These are phyloP conservation scores for Penicillium psychrofluorescens DNA, from an alignment of 495 filamentous ascomycete genomes.

Conservation along the genomic window DNA sequence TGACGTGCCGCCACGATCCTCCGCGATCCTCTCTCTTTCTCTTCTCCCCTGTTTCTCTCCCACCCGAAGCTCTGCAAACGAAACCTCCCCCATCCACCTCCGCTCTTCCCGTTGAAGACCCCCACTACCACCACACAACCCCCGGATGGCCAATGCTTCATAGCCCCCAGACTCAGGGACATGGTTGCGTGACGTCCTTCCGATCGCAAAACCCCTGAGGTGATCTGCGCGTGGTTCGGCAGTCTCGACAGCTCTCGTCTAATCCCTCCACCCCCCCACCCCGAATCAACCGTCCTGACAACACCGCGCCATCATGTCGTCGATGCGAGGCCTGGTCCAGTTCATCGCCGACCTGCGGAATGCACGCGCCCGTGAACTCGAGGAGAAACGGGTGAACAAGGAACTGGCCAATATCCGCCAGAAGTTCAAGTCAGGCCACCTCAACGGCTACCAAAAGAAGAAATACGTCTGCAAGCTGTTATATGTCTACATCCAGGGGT, in stretches of 20 bases:
- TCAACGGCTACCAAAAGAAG: constrained; percentile 98
- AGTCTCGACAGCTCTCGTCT: constrained; percentile 1
- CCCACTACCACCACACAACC: not conserved
- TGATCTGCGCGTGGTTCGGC: constrained; percentile 22
- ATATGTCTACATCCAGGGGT: constrained; percentile 98
- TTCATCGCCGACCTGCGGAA: constrained; percentile 98
- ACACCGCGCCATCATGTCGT: constrained; percentile 38
- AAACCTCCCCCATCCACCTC: constrained; percentile 1
- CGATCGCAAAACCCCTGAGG: constrained; percentile 22
- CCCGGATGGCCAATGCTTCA: constrained; percentile 16
- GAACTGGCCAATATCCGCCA: constrained; percentile 95
- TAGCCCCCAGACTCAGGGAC: constrained; percentile 11
- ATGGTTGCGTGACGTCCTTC: constrained; percentile 28
- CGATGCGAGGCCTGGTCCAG: constrained; percentile 87
- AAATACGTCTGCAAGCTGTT: constrained; percentile 99
- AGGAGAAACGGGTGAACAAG: constrained; percentile 99
- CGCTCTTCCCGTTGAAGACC: not conserved
- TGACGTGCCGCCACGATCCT: constrained; percentile 7
- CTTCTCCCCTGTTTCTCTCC: constrained; percentile 14
- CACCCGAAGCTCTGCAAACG: not conserved
- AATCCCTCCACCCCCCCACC: constrained; percentile 10
- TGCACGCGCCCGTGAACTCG: constrained; percentile 87
- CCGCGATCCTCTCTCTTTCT: constrained; percentile 1
- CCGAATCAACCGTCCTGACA: constrained; percentile 1
- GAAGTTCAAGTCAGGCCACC: constrained; percentile 66